Percentiles rank a stretch among this genome's conserved stretches.
Conservation (phyloP, 116 monocot species). For the Trichopus zeylanicus region DNA sequence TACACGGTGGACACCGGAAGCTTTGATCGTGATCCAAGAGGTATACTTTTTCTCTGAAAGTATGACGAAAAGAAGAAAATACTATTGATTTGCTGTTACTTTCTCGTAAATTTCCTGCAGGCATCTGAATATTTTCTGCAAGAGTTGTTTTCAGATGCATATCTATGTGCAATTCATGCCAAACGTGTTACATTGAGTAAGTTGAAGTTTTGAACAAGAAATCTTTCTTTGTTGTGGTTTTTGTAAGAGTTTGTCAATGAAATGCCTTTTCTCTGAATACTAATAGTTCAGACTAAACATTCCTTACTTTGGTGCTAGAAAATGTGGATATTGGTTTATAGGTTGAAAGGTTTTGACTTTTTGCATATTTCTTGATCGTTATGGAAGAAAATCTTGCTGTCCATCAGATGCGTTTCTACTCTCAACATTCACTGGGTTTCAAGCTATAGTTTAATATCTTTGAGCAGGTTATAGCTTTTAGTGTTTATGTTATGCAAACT, state of each 20-base stretch:
- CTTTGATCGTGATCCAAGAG: conserved; percentile 61
- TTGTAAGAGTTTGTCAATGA: neutral
- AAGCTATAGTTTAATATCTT: no score
- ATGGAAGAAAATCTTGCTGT: no score
- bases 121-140: conserved; percentile 48
- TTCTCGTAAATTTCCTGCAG: conserved; percentile 19
- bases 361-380: no score
- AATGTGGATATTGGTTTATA: no score
- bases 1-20: conserved; percentile 56
- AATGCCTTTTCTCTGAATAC: no score
- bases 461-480: no score
- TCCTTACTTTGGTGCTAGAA: no score
- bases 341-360: no score
- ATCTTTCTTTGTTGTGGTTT: neutral
- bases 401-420: no score
- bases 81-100: neutral
- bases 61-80: neutral
- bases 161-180: conserved; percentile 57
- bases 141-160: conserved; percentile 50
- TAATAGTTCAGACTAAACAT: no score
- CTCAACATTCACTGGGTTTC: no score
- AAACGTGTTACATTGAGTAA: conserved; percentile 81
- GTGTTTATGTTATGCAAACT: no score
- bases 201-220: conserved; percentile 3
- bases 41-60: conserved; percentile 16